Conservation (phyloP, 257 asterid genomes). For the Ehretia macrophylla region DNA sequence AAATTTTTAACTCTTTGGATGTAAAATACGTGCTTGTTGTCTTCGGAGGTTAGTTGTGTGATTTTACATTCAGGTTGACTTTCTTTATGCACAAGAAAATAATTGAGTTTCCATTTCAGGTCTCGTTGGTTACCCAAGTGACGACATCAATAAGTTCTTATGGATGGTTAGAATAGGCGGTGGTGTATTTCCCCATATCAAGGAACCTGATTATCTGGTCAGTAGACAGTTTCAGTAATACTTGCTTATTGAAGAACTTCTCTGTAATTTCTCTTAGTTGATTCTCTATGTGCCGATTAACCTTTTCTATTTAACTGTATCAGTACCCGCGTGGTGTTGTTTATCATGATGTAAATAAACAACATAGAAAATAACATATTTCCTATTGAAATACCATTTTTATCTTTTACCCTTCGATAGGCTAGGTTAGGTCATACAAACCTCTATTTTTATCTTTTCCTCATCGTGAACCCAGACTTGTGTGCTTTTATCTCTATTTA, state of each 20-base stretch:
- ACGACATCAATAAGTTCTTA: slow-evolving; percentile 93
- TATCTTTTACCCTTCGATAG: too few relatives aligned
- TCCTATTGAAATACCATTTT: too few relatives aligned
- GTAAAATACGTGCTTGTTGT: slow-evolving; percentile 98
- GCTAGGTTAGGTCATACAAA: too few relatives aligned
- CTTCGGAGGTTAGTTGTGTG: slow-evolving; percentile 80
- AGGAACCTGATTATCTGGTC: slow-evolving; percentile 98
- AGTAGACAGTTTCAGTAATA: slow-evolving; percentile 19
- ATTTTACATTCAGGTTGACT: slow-evolving; percentile 2
- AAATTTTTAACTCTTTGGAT: slow-evolving; percentile 87
- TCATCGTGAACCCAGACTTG: too few relatives aligned
- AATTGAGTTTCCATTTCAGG: slow-evolving; percentile 50
- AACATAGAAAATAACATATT: too few relatives aligned
- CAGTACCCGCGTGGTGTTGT: too few relatives aligned
- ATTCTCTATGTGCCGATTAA: slow-evolving; percentile 4
- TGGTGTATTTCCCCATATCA: slow-evolving; percentile 96
- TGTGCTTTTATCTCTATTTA: too few relatives aligned
- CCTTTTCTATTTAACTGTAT: too few relatives aligned
- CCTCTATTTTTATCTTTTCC: too few relatives aligned
- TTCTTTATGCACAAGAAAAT: slow-evolving; percentile 9
- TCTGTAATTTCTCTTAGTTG: too few relatives aligned
- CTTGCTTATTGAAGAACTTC: too few relatives aligned
- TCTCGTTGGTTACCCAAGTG: slow-evolving; percentile 97
- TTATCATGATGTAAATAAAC: too few relatives aligned
- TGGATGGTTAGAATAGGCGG: slow-evolving; percentile 99